Conservation (phyloP, 2,329 filamentous ascomycete genomes). For the Penicillium sp. region DNA sequence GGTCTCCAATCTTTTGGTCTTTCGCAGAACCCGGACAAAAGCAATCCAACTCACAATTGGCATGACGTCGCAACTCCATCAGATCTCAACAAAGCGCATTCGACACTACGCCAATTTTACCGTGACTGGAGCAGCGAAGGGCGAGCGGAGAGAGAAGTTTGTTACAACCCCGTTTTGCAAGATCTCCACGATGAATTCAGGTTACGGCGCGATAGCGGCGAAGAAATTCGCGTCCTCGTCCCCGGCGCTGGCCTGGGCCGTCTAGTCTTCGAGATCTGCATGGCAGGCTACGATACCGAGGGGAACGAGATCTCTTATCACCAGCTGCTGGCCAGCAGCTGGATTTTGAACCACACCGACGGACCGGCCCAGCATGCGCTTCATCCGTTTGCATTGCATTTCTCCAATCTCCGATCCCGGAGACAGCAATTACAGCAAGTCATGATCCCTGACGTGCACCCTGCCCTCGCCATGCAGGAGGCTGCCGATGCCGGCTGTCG, state of each 20-base stretch:
- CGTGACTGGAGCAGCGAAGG: slow-evolving; percentile 89
- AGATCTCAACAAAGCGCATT: slow-evolving; percentile 87
- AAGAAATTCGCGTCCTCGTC: slow-evolving; percentile 66
- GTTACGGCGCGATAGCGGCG: slow-evolving; percentile 29
- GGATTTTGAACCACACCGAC: slow-evolving; percentile 53
- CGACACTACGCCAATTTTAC: slow-evolving; percentile 89
- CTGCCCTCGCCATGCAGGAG: slow-evolving; percentile 53
- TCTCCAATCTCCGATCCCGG: slow-evolving; percentile 77
- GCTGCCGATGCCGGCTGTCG: slow-evolving; percentile 23
- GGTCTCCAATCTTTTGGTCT: slow-evolving; percentile 66
- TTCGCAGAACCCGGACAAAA: slow-evolving; percentile 35
- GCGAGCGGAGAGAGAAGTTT: slow-evolving; percentile 66
- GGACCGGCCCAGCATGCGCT: slow-evolving; percentile 63
- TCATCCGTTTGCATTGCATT: slow-evolving; percentile 80
- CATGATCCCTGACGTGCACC: slow-evolving; percentile 75
- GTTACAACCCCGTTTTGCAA: slow-evolving; percentile 68
- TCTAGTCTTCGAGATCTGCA: slow-evolving; percentile 81
- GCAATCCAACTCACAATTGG: slow-evolving; percentile 57
- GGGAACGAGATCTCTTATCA: slow-evolving; percentile 98
- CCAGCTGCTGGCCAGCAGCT: slow-evolving; percentile 79
- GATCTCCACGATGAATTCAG: slow-evolving; percentile 56
- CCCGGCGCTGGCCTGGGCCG: slow-evolving; percentile 87
- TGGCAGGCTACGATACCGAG: slow-evolving; percentile 68
- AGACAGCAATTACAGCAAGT: slow-evolving; percentile 71
- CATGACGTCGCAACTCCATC: slow-evolving; percentile 63